Evolutionary conservation across 345 rosid species (phyloP), one percentile per base, ranked within the genome.

Genomic region (Citrus mangshanensis): DNA sequence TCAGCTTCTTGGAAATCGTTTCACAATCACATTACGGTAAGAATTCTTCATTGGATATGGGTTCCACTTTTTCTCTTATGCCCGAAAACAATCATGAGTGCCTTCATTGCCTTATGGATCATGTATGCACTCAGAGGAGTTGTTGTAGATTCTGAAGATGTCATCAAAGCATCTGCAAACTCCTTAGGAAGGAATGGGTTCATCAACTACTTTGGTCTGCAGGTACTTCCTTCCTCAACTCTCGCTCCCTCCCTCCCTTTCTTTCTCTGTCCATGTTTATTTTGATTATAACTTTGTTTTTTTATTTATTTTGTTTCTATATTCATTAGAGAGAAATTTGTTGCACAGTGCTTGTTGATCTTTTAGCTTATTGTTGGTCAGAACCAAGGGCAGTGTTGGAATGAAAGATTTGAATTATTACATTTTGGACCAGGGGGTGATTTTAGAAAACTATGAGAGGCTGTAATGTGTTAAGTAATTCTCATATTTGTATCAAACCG

Each of bases 191-290:
- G 80, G 81, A 76, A 80, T 86, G 99, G 99, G 63, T 96, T 94
- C 82, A 89, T 96, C 85, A 96, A 96, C 87, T 96, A 94, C 88
- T 94, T 94, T 81, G 99, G 99, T 81, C 86, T 96, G 87, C 99
- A 96, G 80, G 99, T 94, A 87, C 61, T 82, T 80, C 74, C 83
- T 71, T 77, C 73, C 70, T 69, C 35, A 55, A 27, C 22, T 56
- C 76, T 71, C 42, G 34, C 64, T 67, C 62, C 74, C 83, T 71
- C 73, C 72, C 70, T 72, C 35, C 51, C 14, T 56, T 66, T 49
- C 65, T 51, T 16, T 28, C 46, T 51, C 69, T 66, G 35, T 19
- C 24, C 10, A 21, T 55, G 40, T 42, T 40, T 64, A 4, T 40
- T 38, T 77, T 70, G 12, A 35, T 38, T 61, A 35, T 60, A 42